These are phyloP conservation scores for Hirsutella thompsonii DNA, from an alignment of 2,329 filamentous ascomycete species.

Conservation along the genomic window DNA sequence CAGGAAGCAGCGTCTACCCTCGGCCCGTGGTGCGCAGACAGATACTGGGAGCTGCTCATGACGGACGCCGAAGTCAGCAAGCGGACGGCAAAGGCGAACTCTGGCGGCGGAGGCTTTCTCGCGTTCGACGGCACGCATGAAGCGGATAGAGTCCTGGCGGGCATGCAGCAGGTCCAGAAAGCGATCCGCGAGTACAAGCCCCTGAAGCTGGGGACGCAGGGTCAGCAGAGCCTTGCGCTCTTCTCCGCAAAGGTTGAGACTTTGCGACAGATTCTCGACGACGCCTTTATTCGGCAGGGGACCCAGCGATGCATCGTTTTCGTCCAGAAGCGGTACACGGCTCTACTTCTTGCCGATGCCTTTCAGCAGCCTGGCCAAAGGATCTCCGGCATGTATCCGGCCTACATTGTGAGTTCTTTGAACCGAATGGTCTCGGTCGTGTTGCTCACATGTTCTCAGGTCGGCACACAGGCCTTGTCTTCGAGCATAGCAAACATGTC, in stretches of 20 bases:
- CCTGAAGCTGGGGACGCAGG: background rate
- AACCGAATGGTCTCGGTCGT: background rate
- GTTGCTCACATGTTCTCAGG: constrained; percentile 8
- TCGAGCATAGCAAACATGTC: constrained; percentile 49
- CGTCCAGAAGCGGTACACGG: constrained; percentile 66
- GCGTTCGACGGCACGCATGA: constrained; percentile 7
- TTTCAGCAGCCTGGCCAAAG: constrained; percentile 43
- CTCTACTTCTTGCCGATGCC: constrained; percentile 56
- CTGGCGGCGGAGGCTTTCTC: constrained; percentile 27
- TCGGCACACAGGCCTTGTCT: constrained; percentile 15
- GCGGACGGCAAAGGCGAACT: constrained; percentile 33
- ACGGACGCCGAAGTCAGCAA: constrained; percentile 48
- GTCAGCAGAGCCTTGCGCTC: constrained; percentile 12
- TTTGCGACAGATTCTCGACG: constrained; percentile 46
- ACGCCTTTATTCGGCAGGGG: constrained; percentile 49
- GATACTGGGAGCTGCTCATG: constrained; percentile 63
- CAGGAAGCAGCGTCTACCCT: constrained; percentile 50
- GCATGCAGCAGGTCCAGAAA: constrained; percentile 44
- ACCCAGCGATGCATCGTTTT: constrained; percentile 66
- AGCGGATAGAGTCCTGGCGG: constrained; percentile 35
- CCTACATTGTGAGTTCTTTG: constrained; percentile 41
- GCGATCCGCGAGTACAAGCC: constrained; percentile 35
- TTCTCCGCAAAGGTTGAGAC: constrained; percentile 63
- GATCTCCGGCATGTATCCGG: constrained; percentile 45
- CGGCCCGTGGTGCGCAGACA: constrained; percentile 75